Evolutionary conservation across 140 eudicot genomes (phyloP).

Genomic region (Senecio squalidus): DNA sequence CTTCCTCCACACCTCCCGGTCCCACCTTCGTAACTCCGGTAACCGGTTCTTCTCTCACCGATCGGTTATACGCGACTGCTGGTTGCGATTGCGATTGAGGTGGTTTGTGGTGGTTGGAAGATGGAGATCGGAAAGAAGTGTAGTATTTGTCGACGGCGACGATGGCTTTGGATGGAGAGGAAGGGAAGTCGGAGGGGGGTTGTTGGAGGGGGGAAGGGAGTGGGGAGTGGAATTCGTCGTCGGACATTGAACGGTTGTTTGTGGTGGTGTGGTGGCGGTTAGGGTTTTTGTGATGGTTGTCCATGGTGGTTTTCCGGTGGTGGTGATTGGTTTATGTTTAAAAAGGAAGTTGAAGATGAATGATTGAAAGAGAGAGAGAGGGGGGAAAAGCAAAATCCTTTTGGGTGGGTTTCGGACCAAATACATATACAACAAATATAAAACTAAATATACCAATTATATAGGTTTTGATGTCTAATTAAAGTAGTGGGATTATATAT

Average conservation of each 20-base stretch:
- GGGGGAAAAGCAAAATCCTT: constrained; percentile 22
- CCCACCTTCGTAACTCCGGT: constrained; percentile 38
- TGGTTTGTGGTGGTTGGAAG: constrained; percentile 12
- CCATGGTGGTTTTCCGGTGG: constrained; percentile 17
- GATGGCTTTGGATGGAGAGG: constrained; percentile 30
- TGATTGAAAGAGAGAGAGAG: constrained; percentile 10
- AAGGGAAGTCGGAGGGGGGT: constrained; percentile 3
- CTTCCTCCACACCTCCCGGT: constrained; percentile 21
- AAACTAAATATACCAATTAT: neutral
- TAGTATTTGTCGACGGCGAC: constrained; percentile 37
- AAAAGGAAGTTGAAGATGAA: neutral
- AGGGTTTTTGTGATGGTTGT: constrained; percentile 3
- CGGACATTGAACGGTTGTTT: constrained; percentile 56
- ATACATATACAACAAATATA: neutral
- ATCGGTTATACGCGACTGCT: constrained; percentile 23
- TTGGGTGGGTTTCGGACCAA: constrained; percentile 35
- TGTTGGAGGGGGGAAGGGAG: constrained; percentile 25
- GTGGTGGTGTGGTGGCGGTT: constrained; percentile 13
- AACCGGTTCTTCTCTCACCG: constrained; percentile 38
- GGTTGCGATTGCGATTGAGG: constrained; percentile 14
- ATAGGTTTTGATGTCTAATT: too few species aligned
- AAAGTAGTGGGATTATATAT: too few species aligned
- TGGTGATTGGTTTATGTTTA: neutral
- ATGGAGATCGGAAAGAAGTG: constrained; percentile 36
- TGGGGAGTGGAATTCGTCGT: constrained; percentile 26